Percentiles rank a stretch among this genome's conserved stretches.
These are phyloP conservation scores for Pulveroboletus sp. DNA, from an alignment of 768 basidiomycete species.

Conservation along the genomic window DNA sequence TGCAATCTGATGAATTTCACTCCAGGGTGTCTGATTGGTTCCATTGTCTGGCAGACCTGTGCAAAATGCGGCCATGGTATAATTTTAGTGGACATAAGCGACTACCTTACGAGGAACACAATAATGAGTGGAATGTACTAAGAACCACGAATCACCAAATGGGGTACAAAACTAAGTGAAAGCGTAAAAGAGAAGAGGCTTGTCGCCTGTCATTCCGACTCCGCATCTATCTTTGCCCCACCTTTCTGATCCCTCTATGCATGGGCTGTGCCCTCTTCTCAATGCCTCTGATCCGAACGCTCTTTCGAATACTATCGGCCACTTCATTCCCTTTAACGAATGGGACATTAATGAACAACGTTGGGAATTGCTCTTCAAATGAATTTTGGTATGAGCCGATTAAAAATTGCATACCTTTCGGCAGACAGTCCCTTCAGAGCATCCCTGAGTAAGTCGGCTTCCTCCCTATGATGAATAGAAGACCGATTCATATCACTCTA, in stretches of 20 bases:
- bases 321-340: conserved; percentile 9
- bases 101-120: not conserved
- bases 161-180: conserved; percentile 3
- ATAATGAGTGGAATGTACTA: not conserved
- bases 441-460: conserved; percentile 15
- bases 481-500: conserved; percentile 3
- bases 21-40: not conserved
- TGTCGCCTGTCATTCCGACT: not conserved
- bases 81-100: not conserved
- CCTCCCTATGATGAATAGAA: not conserved
- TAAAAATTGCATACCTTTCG: conserved; percentile 8
- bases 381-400: conserved; percentile 17
- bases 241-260: not conserved
- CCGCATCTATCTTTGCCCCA: not conserved
- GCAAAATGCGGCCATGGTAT: not conserved
- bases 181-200: not conserved
- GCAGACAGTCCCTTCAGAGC: not conserved
- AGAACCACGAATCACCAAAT: not conserved
- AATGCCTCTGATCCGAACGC: not conserved
- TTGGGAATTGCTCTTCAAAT: conserved; percentile 13
- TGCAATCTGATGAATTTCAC: conserved; percentile 26
- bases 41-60: not conserved
- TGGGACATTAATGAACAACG: conserved; percentile 5
- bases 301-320: not conserved
- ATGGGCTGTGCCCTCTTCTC: conserved; percentile 7